Conservation (phyloP, 805 yeast genomes). For the Brettanomyces custersianus region DNA sequence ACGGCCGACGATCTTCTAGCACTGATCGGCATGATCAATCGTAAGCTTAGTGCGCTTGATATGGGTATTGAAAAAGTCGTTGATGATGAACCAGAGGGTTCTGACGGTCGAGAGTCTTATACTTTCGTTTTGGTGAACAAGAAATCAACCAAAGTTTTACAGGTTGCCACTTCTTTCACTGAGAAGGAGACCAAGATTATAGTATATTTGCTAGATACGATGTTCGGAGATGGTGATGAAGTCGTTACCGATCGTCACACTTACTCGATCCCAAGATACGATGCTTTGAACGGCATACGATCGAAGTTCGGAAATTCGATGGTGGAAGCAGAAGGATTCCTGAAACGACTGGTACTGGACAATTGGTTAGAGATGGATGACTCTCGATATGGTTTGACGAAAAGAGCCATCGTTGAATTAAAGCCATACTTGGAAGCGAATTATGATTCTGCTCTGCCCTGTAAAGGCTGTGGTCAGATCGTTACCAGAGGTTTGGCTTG, state of each 20-base stretch:
- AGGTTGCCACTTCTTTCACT: constrained; percentile 25
- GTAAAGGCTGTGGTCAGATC: constrained; percentile 44
- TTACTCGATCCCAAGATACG: constrained; percentile 28
- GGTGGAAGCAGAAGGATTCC: constrained; percentile 29
- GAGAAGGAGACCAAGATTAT: constrained; percentile 35
- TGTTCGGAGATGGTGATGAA: constrained; percentile 21
- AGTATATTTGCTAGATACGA: constrained; percentile 34
- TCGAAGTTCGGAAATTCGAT: constrained; percentile 8
- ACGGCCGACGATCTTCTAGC: neutral
- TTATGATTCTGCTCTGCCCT: constrained; percentile 25
- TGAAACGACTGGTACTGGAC: constrained; percentile 33
- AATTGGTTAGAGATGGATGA: constrained; percentile 42
- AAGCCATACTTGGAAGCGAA: constrained; percentile 33
- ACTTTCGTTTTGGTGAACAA: constrained; percentile 34
- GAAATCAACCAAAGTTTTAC: constrained; percentile 29
- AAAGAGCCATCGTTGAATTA: constrained; percentile 39
- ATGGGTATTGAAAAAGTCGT: neutral
- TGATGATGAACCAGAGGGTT: constrained; percentile 1
- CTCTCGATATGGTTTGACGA: constrained; percentile 29
- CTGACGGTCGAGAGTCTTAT: constrained; percentile 12
- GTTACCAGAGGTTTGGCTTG: constrained; percentile 45
- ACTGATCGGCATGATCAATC: neutral
- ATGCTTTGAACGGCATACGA: constrained; percentile 9
- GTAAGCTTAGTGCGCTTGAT: neutral
- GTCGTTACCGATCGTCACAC: constrained; percentile 9